Evolutionary conservation across 768 basidiomycete genomes (phyloP), one percentile per base, ranked within the genome.

Genomic region (Podaxis carcinomalis): DNA sequence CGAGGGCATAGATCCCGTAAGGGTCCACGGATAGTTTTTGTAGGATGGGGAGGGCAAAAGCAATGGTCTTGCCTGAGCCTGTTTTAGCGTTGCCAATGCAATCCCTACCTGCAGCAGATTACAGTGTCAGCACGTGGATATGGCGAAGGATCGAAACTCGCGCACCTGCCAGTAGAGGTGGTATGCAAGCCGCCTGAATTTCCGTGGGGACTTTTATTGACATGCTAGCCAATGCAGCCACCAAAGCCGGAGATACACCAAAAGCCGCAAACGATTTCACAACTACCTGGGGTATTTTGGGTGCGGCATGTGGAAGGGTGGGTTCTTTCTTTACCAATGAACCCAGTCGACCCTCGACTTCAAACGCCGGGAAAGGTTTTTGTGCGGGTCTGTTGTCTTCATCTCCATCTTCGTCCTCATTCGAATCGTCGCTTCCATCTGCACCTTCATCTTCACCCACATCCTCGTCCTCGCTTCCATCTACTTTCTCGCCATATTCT

Each of bases 31-130:
- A 86, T 35, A 99, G 80, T 67, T 84, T 84, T 72, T 99, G 94
- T 5, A 98, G 78, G 59, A 98, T 98, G 4, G 97, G 97, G 4
- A 98, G 74, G 0, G 96, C 97, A 66, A 99, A 99, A 0, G 97
- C 95, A 61, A 99, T 86, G 0, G 97, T 99, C 77, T 99, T 99
- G 68, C 96, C 96, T 1, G 93, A 95, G 56, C 97, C 97, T 0
- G 97, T 99, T 76, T 98, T 95, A 0, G 97, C 95, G 64, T 96
- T 95, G 9, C 97, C 97, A 61, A 99, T 93, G 72, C 95, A 98
- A 73, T 99, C 96, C 69, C 89, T 84, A 40, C 96, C 96, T 93
- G 14, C n/a, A 36, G 10, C 16, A 2, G 32, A 42, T 28, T 35
- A 9, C 13, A 39, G 21, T 35, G 13, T 46, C 7, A 11, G 27